Base-by-base conservation (phyloP, 2,329 filamentous ascomycete species). In the Aphanoascus verrucosus region DNA sequence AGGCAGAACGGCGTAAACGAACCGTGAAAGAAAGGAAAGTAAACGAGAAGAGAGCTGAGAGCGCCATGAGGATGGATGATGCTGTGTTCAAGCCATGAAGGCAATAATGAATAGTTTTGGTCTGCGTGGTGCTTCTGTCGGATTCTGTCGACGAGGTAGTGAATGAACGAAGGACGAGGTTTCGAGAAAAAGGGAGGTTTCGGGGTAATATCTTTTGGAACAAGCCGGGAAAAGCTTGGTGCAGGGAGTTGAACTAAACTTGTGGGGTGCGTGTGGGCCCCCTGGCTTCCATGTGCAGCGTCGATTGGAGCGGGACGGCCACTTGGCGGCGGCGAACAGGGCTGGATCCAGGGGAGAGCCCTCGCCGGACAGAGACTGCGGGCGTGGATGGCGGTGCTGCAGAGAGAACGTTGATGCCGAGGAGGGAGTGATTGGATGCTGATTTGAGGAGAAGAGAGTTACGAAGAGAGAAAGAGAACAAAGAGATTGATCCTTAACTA, bases 11-110 rank as follows among this genome's bases (percentile, higher is more conserved):
- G 19, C 52, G 52, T 37, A 54, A 40, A 45, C 52, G 52, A 35
- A 54, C 52, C 31, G 46, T 46, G 46, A 50, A 54, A 45, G 46
- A 50, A 45, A 54, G 31, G 47, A 40, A 38, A 50, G 47, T 11
- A 28, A 19, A 42, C 34, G 46, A 28, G 32, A 45, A 35, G 40
- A 34, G 17, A 35, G 47, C 44, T 15, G 42, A 38, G 40, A 38
- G 12, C 46, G 38, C 46, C 52, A 54, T 54, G 6, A 31, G 40
- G 43, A 53, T 19, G 1, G 37, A 43, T n/a, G 45, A 14, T 15
- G 45, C 2, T 42, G 34, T 31, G 49, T 50, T 28, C 48, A 50
- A 43, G 19, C 34, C 45, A 56, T 44, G 44, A 40, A n/a, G 35
- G 31, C 31, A n/a, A n/a, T 20, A 38, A 12, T 20, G 50, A 17